Percentiles rank a stretch among this genome's conserved stretches.
phyloP scores from a whole-genome alignment of 2,329 filamentous ascomycete species.

The Gnomoniopsis smithogilvyi region DNA sequence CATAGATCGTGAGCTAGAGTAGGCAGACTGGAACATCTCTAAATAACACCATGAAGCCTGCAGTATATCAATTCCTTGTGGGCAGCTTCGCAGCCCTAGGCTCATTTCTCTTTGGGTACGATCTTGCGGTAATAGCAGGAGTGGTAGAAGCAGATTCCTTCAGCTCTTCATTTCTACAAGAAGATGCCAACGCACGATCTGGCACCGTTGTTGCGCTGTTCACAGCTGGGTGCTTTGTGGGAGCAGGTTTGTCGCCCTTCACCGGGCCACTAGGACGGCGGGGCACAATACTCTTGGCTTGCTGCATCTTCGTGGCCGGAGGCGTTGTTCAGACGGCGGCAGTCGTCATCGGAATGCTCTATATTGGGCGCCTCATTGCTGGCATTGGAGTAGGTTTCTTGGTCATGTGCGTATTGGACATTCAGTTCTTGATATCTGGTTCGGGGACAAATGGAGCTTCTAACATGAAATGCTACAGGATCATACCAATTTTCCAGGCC shows the following conservation, averaged over 20 bases:
- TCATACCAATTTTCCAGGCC: slow-evolving; percentile 63
- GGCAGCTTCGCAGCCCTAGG: slow-evolving; percentile 4
- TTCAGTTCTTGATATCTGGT: no score
- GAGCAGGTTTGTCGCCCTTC: slow-evolving; percentile 40
- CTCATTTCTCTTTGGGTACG: background rate
- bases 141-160: background rate
- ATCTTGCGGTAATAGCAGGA: background rate
- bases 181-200: background rate
- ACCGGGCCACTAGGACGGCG: slow-evolving; percentile 57
- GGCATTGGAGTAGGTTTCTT: slow-evolving; percentile 58
- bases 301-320: slow-evolving; percentile 56
- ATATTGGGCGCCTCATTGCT: slow-evolving; percentile 55
- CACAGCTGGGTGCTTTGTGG: slow-evolving; percentile 4
- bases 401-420: slow-evolving; percentile 39
- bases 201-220: slow-evolving; percentile 8
- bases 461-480: slow-evolving; percentile 21
- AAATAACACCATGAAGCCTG: slow-evolving; percentile 2
- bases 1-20: no score
- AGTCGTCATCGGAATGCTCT: slow-evolving; percentile 50
- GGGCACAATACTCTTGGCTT: slow-evolving; percentile 54
- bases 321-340: slow-evolving; percentile 59
- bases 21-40: no score
- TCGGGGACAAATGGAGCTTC: no score
- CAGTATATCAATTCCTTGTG: slow-evolving; percentile 10
- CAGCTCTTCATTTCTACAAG: background rate